Conservation (phyloP, 495 filamentous ascomycete species). For the Sordaria brevicollis region DNA sequence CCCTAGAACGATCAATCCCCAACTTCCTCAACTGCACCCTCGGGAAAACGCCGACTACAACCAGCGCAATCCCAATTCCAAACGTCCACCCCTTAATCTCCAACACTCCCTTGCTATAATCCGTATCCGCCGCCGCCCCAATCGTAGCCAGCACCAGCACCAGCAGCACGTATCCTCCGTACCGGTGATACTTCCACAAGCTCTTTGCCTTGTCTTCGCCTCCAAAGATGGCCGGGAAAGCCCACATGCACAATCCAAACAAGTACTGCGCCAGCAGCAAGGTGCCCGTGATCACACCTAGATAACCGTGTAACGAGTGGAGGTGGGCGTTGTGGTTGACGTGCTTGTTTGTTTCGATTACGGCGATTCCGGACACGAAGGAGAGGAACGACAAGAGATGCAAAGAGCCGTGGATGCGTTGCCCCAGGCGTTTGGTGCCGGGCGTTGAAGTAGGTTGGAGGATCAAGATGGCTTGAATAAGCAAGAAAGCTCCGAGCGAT, state of each 20-base stretch:
- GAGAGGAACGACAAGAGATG: conserved; percentile 51
- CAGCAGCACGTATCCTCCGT: conserved; percentile 65
- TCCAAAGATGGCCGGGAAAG: conserved; percentile 58
- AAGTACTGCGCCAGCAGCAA: conserved; percentile 59
- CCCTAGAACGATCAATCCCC: conserved; percentile 47
- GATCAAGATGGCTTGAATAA: conserved; percentile 70
- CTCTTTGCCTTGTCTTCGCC: conserved; percentile 68
- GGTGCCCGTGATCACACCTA: conserved; percentile 70
- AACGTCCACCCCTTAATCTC: conserved; percentile 66
- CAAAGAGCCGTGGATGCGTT: conserved; percentile 55
- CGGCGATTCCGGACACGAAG: conserved; percentile 55
- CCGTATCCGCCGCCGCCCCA: conserved; percentile 62
- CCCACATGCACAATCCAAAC: conserved; percentile 74
- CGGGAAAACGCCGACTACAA: conserved; percentile 59
- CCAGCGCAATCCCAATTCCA: conserved; percentile 46
- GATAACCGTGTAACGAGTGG: conserved; percentile 64
- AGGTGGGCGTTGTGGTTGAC: conserved; percentile 53
- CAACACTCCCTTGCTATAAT: conserved; percentile 50
- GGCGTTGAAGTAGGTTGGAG: conserved; percentile 80
- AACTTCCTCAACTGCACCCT: conserved; percentile 79
- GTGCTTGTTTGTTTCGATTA: conserved; percentile 80
- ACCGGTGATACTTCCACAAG: conserved; percentile 82
- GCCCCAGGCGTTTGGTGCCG: conserved; percentile 60
- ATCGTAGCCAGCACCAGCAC: conserved; percentile 63
- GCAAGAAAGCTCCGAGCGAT: conserved; percentile 58